Evolutionary conservation across 768 basidiomycete genomes (phyloP).

Genomic region (Mycena amicta): DNA sequence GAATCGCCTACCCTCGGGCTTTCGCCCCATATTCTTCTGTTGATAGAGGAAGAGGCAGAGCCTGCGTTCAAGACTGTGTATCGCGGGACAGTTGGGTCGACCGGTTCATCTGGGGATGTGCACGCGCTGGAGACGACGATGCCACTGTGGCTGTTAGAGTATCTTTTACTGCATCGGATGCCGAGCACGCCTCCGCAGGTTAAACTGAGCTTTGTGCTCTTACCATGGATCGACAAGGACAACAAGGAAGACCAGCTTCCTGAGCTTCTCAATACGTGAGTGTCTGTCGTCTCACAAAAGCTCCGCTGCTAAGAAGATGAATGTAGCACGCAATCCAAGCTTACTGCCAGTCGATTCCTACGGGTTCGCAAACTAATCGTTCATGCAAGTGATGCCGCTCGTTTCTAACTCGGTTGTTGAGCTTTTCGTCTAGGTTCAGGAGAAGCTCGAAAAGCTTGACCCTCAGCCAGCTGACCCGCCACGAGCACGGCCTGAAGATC

Average conservation of each 20-base stretch:
- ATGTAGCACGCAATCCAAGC: conserved; percentile 70
- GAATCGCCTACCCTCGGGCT: conserved; percentile 61
- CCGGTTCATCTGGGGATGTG: conserved; percentile 47
- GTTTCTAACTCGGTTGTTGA: background rate
- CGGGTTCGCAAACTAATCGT: conserved; percentile 81
- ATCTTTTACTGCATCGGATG: conserved; percentile 69
- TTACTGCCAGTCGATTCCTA: conserved; percentile 86
- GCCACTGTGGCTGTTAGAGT: conserved; percentile 90
- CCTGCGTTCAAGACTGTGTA: conserved; percentile 80
- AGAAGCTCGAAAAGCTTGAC: conserved; percentile 71
- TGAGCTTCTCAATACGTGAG: conserved; percentile 85
- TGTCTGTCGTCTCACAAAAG: conserved; percentile 18
- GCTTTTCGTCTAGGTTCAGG: conserved; percentile 64
- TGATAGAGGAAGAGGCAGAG: conserved; percentile 81
- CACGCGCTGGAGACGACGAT: conserved; percentile 68
- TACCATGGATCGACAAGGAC: conserved; percentile 71
- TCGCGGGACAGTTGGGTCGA: conserved; percentile 64
- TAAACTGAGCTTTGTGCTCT: conserved; percentile 88
- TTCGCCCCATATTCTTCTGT: conserved; percentile 55
- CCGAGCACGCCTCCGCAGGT: conserved; percentile 50
- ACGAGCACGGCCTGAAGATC: conserved; percentile 56
- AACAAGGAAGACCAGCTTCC: conserved; percentile 65
- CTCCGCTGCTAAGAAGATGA: conserved; percentile 1
- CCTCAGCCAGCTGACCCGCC: conserved; percentile 32
- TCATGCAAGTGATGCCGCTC: conserved; percentile 59